Percentiles rank a stretch among this genome's conserved stretches.
Evolutionary conservation across 495 filamentous ascomycete genomes (phyloP).

Genomic region (Terfezia boudieri): DNA sequence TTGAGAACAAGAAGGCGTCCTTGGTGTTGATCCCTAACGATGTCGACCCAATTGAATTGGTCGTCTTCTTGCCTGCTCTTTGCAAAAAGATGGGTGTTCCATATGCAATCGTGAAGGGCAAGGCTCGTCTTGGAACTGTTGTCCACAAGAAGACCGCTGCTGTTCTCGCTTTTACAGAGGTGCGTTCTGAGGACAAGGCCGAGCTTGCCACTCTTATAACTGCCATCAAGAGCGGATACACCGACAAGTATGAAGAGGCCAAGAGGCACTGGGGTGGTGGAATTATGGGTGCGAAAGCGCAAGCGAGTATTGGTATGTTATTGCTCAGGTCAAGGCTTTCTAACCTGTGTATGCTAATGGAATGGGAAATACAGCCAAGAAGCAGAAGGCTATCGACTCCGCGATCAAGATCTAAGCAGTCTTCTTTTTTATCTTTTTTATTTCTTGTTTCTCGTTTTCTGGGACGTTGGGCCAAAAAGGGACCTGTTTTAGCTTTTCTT

Average conservation of each 20-base stretch:
- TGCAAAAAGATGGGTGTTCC: slow-evolving; percentile 99
- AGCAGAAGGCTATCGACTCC: slow-evolving; percentile 74
- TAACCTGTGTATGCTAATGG: slow-evolving; percentile 1
- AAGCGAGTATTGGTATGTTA: slow-evolving; percentile 45
- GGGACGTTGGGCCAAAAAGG: background rate
- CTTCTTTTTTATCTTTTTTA: slow-evolving; percentile 2
- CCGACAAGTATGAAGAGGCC: slow-evolving; percentile 80
- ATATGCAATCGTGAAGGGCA: slow-evolving; percentile 98
- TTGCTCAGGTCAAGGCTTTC: background rate
- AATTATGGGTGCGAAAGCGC: slow-evolving; percentile 97
- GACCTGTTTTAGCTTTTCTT: background rate
- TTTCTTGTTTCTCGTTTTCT: background rate
- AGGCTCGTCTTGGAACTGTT: slow-evolving; percentile 93
- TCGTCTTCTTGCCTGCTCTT: slow-evolving; percentile 95
- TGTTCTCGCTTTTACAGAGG: slow-evolving; percentile 86
- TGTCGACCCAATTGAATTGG: slow-evolving; percentile 98
- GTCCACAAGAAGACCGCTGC: slow-evolving; percentile 99
- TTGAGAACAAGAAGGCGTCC: slow-evolving; percentile 99
- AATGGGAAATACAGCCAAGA: slow-evolving; percentile 35
- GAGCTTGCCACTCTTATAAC: slow-evolving; percentile 92
- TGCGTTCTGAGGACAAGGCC: slow-evolving; percentile 88
- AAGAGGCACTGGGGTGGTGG: slow-evolving; percentile 97
- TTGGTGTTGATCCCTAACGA: slow-evolving; percentile 98
- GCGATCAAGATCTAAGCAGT: slow-evolving; percentile 79
- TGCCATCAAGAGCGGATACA: slow-evolving; percentile 94